Base-by-base conservation (phyloP, 2,329 filamentous ascomycete species). In the Aspergillus sp. region DNA sequence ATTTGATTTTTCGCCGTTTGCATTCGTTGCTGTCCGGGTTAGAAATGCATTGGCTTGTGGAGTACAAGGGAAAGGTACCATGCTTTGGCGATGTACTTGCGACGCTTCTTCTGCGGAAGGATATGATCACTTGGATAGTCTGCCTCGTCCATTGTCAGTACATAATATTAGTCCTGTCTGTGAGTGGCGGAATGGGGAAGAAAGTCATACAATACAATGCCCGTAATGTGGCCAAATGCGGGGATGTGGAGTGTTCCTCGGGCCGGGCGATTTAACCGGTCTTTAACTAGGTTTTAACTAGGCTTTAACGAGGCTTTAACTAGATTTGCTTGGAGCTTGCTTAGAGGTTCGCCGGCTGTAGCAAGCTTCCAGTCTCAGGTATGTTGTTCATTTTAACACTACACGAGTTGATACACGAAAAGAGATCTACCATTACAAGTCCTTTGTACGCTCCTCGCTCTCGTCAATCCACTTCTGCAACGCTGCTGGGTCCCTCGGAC, bases 1-100 rank as follows among this genome's bases (percentile, higher is more conserved):
- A 82, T 55, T 82, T 82, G 64, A 83, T 83, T 67, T 83, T 83
- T 33, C 80, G 73, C 42, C 79, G 69, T 62, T 81, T 81, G 66
- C 79, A 81, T 57, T 81, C 78, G 60, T 81, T 81, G 59, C 77
- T 79, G 19, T 47, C 12, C 8, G 6, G 35, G 27, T 26, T 3
- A 39, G 9, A 26, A 43, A 10, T 48, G 19, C 5, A 33, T 34
- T n/a, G 10, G 27, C 2, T n/a, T n/a, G n/a, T n/a, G 30, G 30
- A 32, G 30, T 9, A 32, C 8, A 35, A 2, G n/a, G 6, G 45
- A 41, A 41, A 59, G 68, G 52, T 63, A 80, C 76, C 80, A 83
- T 29, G 80, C 80, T 54, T 82, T 80, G 26, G 78, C 79, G 49
- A 82, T 82, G 61, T 83, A 83, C 52, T 80, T 76, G 59, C 79